These are phyloP conservation scores for Pterocarpus santalinus DNA, from an alignment of 306 rosid genomes.

Conservation along the genomic window DNA sequence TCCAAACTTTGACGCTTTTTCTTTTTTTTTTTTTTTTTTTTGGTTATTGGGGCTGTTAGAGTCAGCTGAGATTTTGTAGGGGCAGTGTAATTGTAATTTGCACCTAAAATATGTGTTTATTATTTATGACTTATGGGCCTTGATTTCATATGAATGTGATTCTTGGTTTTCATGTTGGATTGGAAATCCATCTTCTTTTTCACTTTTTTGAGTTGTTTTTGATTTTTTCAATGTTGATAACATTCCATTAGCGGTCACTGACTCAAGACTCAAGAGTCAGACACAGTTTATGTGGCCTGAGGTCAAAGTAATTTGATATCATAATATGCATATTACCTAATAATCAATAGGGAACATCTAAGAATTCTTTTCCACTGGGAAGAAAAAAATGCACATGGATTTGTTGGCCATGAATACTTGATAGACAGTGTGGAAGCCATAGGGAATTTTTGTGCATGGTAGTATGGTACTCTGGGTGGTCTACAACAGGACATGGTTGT, in stretches of 20 bases:
- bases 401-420: conserved; percentile 23
- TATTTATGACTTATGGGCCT: conserved; percentile 9
- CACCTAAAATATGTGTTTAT: not conserved
- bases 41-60: not conserved
- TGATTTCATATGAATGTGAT: conserved; percentile 25
- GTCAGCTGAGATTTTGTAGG: conserved; percentile 28
- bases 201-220: not conserved
- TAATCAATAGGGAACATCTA: not conserved
- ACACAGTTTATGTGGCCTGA: not conserved
- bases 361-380: not conserved
- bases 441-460: not conserved
- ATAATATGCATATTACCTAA: not conserved
- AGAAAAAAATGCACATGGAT: not conserved
- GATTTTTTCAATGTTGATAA: not conserved
- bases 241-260: conserved; percentile 2
- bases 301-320: conserved; percentile 29
- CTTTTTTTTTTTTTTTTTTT: not conserved
- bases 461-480: not conserved
- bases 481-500: no score
- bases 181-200: not conserved
- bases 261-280: not conserved
- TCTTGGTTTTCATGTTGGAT: not conserved
- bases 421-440: not conserved
- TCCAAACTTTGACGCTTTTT: conserved; percentile 20
- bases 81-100: not conserved